phyloP scores from a whole-genome alignment of 108 stramenopile genomes.

The Pseudonitzschia multistriata region DNA sequence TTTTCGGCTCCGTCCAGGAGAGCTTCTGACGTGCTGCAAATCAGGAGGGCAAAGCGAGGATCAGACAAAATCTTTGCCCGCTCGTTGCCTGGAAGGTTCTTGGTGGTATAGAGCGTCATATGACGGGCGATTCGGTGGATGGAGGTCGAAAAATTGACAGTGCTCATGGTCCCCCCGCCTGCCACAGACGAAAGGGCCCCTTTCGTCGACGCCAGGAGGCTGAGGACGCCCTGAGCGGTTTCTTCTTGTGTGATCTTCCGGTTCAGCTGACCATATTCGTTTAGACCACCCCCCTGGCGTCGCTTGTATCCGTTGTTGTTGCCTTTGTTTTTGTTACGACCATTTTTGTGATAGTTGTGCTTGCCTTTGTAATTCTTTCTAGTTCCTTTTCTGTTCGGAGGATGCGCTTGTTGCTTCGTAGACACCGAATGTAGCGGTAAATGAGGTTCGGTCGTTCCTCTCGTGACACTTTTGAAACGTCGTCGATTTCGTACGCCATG shows the following conservation, averaged over 20 bases:
- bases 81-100: slow-evolving; percentile 32
- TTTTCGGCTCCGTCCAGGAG: slow-evolving; percentile 28
- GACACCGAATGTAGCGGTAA: background rate
- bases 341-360: background rate
- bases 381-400: background rate
- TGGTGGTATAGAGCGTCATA: slow-evolving; percentile 24
- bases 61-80: slow-evolving; percentile 55
- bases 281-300: background rate
- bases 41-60: slow-evolving; percentile 74
- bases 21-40: slow-evolving; percentile 70
- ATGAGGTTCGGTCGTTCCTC: background rate
- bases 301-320: background rate
- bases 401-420: background rate
- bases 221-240: slow-evolving; percentile 25
- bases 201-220: slow-evolving; percentile 21
- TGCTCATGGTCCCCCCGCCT: slow-evolving; percentile 57
- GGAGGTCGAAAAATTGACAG: slow-evolving; percentile 77
- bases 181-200: slow-evolving; percentile 36
- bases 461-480: background rate
- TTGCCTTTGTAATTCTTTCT: background rate
- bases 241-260: slow-evolving; percentile 19
- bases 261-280: slow-evolving; percentile 16
- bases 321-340: background rate
- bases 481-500: background rate
- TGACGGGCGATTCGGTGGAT: slow-evolving; percentile 70